Evolutionary conservation across 306 rosid genomes (phyloP), one percentile per base, ranked within the genome.

Genomic region (Prunus salicina): DNA sequence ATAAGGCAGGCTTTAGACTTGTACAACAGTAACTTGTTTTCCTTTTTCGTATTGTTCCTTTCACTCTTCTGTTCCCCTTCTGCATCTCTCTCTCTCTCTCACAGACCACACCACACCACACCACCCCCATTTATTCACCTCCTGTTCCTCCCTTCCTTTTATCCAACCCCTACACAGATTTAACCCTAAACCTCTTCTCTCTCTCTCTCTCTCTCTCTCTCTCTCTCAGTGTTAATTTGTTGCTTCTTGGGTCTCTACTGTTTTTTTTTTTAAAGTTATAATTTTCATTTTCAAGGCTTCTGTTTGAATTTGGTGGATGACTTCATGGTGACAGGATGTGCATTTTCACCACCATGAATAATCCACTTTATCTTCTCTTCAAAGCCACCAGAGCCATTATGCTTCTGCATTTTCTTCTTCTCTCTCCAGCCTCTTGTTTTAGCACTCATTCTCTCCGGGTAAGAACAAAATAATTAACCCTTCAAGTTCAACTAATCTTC

Each of bases 1-100:
- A 63, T 30, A 5, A 60, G 24, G 24, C 34, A 15, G 14, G 1
- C 52, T 11, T 5, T 22, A 60, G 65, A 12, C 65, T 27, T 25
- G 9, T 25, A 60, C 65, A 12, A 60, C 65, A 25, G 19, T 60
- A 60, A 73, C 74, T 83, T 67, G 83, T 81, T 86, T 87, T 78
- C 72, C 90, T 74, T 72, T 63, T 78, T 46, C 72, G 96, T 82
- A 32, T 82, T 71, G 96, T 93, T 87, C 86, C 91, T 91, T 82
- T 93, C 98, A 85, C 87, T 82, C 69, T 74, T 81, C 93, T 87
- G 81, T 81, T 60, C 30, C 82, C 52, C 75, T 3, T 43, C 87
- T 86, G 90, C 60, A 14, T 64, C 73, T 67, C 68, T 49, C 58
- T 74, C 71, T 73, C 83, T 79, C 79, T 70, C 61, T 64, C 74